Conservation (phyloP, 2,329 filamentous ascomycete genomes). For the Eutypa lata region DNA sequence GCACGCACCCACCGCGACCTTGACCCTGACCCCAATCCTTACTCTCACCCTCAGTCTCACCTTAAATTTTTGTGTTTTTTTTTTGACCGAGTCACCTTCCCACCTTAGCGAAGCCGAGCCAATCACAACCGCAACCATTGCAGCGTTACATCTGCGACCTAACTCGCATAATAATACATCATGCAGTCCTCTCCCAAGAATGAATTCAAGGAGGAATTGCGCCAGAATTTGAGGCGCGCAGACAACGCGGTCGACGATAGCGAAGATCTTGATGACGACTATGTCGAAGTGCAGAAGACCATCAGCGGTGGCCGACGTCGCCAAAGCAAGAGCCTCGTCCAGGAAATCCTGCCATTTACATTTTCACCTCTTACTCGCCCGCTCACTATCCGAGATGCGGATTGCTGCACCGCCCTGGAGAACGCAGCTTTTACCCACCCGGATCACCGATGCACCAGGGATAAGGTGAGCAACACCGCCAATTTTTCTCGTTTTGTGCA, state of each 20-base stretch:
- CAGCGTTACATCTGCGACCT: neutral
- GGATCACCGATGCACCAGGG: constrained; percentile 46
- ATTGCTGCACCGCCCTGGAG: constrained; percentile 56
- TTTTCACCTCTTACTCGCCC: constrained; percentile 73
- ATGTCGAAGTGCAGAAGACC: constrained; percentile 35
- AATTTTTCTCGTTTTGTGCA: neutral
- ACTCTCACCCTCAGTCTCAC: too few species aligned
- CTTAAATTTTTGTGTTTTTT: too few species aligned
- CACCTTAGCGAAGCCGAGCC: neutral
- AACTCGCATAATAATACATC: neutral
- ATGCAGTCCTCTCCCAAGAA: neutral
- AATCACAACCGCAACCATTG: neutral
- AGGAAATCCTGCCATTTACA: constrained; percentile 51
- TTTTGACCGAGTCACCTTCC: neutral
- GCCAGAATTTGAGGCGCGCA: neutral
- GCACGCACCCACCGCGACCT: neutral
- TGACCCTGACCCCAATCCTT: neutral
- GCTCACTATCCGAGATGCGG: constrained; percentile 64
- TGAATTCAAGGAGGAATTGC: neutral
- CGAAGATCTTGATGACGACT: constrained; percentile 36
- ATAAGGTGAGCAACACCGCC: constrained; percentile 43
- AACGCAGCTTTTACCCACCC: constrained; percentile 50
- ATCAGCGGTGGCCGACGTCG: constrained; percentile 37
- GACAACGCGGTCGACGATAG: constrained; percentile 37
- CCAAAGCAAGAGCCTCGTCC: constrained; percentile 28